Percentiles rank a stretch among this genome's conserved stretches.
phyloP scores from a whole-genome alignment of 176 grass and related monocot species.

The Oryza rufipogon region DNA sequence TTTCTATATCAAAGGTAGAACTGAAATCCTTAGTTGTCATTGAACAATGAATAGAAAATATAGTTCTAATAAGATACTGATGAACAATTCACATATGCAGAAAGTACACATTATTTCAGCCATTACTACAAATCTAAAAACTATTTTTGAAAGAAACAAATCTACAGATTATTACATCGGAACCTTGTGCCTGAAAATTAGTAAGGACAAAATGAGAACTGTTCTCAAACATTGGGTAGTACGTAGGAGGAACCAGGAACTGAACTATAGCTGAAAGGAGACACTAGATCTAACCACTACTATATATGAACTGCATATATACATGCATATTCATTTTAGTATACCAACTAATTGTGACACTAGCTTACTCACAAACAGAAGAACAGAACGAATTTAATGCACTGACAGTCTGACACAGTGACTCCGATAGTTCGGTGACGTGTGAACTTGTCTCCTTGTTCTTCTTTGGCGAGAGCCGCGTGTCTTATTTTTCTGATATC shows the following conservation, averaged over 20 bases:
- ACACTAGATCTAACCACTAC: not conserved
- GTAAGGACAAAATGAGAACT: not conserved
- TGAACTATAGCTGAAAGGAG: not conserved
- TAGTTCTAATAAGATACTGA: not conserved
- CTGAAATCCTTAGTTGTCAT: too few species aligned
- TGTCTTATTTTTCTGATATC: not conserved
- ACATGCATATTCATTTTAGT: not conserved
- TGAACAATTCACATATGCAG: not conserved
- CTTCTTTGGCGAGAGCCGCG: not conserved
- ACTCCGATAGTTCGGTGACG: not conserved
- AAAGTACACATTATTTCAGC: not conserved
- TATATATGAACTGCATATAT: not conserved
- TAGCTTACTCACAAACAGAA: not conserved
- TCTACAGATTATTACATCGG: not conserved
- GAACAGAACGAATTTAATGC: not conserved
- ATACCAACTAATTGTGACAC: not conserved
- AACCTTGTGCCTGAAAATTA: not conserved
- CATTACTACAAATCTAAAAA: too few species aligned
- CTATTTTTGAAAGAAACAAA: not conserved
- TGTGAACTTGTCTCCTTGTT: conserved; percentile 16
- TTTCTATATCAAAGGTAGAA: not conserved
- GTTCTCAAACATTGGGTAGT: not conserved
- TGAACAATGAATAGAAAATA: not conserved
- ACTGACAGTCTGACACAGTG: not conserved
- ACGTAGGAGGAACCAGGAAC: not conserved